Conservation (phyloP, 176 grass and related monocot species). For the Echinochloa phyllopogon region DNA sequence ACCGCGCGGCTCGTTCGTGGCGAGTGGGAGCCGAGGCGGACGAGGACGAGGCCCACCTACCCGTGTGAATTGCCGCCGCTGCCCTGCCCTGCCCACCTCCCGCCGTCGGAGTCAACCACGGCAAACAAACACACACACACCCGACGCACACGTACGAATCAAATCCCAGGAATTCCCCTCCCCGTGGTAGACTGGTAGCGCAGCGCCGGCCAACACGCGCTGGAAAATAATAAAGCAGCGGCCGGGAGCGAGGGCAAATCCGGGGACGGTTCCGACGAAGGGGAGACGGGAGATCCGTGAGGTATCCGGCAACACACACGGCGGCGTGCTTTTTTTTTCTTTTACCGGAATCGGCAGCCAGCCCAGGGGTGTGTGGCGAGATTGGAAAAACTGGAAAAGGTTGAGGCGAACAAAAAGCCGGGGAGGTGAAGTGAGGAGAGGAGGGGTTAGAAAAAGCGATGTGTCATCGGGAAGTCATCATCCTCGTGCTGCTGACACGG, state of each 20-base stretch:
- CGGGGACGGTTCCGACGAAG: background rate
- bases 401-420: slow-evolving; percentile 32
- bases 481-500: slow-evolving; percentile 49
- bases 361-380: background rate
- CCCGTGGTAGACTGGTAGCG: background rate
- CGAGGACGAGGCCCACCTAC: background rate
- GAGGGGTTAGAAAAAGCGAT: slow-evolving; percentile 38
- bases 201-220: background rate
- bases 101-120: slow-evolving; percentile 32
- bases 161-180: background rate
- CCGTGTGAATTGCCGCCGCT: slow-evolving; percentile 22
- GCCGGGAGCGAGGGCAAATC: too few species aligned
- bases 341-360: background rate
- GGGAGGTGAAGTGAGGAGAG: background rate
- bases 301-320: background rate
- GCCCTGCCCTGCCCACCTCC: background rate
- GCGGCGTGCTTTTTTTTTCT: background rate
- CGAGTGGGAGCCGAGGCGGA: background rate
- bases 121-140: background rate
- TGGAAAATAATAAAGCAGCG: background rate
- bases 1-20: slow-evolving; percentile 12
- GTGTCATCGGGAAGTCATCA: slow-evolving; percentile 49
- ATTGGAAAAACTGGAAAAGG: slow-evolving; percentile 36
- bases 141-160: background rate
- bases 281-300: slow-evolving; percentile 15